Conservation (phyloP, 129 eudicot species). For the Pittosporum tobira region DNA sequence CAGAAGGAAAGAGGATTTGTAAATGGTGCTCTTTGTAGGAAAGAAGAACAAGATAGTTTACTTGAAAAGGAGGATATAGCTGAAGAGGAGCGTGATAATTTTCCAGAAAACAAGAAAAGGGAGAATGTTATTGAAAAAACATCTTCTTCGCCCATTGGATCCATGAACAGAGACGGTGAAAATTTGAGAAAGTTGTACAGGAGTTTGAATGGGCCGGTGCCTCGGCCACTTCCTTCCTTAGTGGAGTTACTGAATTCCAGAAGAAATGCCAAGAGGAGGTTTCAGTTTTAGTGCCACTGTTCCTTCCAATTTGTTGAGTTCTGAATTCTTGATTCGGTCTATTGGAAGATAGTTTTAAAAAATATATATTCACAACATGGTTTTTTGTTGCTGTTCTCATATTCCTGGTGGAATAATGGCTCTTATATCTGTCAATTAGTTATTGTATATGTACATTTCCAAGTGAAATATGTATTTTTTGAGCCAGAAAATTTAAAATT, state of each 20-base stretch:
- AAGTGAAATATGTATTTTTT: too few relatives aligned
- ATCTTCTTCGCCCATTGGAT: constrained; percentile 20
- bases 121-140: constrained; percentile 16
- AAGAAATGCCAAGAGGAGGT: constrained; percentile 31
- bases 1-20: background rate
- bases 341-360: too few relatives aligned
- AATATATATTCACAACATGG: too few relatives aligned
- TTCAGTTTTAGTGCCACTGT: background rate
- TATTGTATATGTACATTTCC: too few relatives aligned
- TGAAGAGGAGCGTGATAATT: constrained; percentile 16
- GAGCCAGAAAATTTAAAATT: too few relatives aligned
- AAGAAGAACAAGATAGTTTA: background rate
- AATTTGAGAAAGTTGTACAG: constrained; percentile 52
- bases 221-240: constrained; percentile 78
- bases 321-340: too few relatives aligned
- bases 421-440: too few relatives aligned
- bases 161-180: constrained; percentile 27
- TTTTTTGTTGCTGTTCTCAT: too few relatives aligned
- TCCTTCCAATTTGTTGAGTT: too few relatives aligned
- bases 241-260: constrained; percentile 43
- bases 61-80: constrained; percentile 8
- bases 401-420: too few relatives aligned
- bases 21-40: background rate
- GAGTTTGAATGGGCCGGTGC: constrained; percentile 57
- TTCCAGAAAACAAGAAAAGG: constrained; percentile 10